These are phyloP conservation scores for Xylogone sp. DNA, from an alignment of 2,329 filamentous ascomycete species.

Conservation along the genomic window DNA sequence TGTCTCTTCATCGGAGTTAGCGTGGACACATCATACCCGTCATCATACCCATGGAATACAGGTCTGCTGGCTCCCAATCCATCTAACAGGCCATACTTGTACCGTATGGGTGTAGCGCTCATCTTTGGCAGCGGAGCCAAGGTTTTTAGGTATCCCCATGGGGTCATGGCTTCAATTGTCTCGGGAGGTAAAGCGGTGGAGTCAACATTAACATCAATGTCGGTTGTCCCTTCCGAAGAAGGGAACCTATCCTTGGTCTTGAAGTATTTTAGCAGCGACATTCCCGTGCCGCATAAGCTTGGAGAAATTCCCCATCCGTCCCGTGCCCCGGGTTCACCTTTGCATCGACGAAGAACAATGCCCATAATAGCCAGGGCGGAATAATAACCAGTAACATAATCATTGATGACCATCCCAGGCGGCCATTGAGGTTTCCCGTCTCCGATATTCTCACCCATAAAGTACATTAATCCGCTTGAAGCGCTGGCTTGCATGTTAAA, in stretches of 20 bases:
- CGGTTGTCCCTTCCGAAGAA: too few species aligned
- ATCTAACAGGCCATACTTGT: neutral
- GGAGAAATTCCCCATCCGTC: neutral
- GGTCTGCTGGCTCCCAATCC: neutral
- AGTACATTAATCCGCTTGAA: neutral
- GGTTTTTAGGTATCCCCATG: neutral
- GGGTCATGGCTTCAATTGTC: neutral
- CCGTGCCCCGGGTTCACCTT: too few species aligned
- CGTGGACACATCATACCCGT: too few species aligned
- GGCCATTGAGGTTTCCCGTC: neutral
- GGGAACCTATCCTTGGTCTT: neutral
- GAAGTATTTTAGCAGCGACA: neutral
- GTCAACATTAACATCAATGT: neutral
- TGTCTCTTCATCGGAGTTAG: too few species aligned
- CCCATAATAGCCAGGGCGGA: neutral
- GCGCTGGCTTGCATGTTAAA: neutral
- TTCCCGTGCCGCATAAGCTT: neutral
- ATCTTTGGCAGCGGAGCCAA: neutral
- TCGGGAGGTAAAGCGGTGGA: neutral
- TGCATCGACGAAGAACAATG: neutral
- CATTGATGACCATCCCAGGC: neutral
- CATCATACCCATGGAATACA: neutral
- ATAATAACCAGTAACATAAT: neutral
- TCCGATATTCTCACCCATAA: neutral
- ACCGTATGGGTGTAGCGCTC: neutral